phyloP scores from a whole-genome alignment of 345 rosid species.

The Eucalyptus tenuipes region DNA sequence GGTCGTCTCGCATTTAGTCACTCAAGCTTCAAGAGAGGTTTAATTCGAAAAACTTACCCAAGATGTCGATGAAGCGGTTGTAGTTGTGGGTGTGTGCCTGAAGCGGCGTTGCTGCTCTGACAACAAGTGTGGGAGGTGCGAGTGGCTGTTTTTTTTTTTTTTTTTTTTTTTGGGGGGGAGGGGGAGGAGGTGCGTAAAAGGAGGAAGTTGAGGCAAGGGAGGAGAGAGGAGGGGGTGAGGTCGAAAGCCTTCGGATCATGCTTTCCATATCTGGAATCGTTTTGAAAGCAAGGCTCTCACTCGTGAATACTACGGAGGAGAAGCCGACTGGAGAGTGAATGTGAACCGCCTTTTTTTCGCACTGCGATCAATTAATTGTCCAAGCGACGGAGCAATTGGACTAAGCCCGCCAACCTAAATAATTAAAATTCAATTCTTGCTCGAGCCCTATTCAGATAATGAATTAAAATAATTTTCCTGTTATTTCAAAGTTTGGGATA shows the following conservation, averaged over 20 bases:
- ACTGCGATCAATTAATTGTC: background rate
- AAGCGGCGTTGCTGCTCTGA: conserved; percentile 35
- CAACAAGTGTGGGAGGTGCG: conserved; percentile 17
- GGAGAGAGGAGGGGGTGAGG: too few relatives aligned
- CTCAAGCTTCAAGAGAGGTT: conserved; percentile 20
- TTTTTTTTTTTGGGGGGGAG: too few relatives aligned
- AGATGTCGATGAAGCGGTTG: conserved; percentile 72
- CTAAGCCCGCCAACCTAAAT: background rate
- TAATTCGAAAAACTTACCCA: conserved; percentile 89
- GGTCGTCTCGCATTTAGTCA: conserved; percentile 22
- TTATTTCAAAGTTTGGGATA: background rate
- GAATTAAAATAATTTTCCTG: background rate
- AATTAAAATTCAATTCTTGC: background rate
- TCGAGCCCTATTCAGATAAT: background rate
- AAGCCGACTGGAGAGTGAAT: background rate
- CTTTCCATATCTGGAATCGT: too few relatives aligned
- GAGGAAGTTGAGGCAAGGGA: too few relatives aligned
- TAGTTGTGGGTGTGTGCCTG: conserved; percentile 47
- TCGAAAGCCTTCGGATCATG: too few relatives aligned
- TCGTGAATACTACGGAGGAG: background rate
- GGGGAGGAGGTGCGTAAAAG: too few relatives aligned
- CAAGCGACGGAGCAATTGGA: background rate
- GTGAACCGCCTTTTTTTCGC: background rate
- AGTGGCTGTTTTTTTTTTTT: background rate
- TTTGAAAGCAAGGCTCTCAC: too few relatives aligned